Base-by-base conservation (phyloP, 495 filamentous ascomycete genomes). In the Penicillium waksmanii region DNA sequence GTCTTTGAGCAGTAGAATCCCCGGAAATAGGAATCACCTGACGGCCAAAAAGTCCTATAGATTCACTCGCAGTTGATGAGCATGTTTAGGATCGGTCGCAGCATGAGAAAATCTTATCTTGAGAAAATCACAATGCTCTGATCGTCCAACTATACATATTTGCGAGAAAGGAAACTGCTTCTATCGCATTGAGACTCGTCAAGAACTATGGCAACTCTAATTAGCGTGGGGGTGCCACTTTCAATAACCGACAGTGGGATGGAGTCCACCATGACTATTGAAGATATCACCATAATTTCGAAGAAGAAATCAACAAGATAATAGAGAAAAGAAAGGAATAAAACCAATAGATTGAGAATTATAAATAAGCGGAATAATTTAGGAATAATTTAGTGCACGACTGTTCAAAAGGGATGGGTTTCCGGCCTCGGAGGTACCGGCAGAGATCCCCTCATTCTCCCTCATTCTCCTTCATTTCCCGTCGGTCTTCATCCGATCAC, bases 171-270 rank as follows among this genome's bases (percentile, higher is more conserved):
- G 1, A 31, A 31, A 31, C 27, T 7, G 27, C 8, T 9, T 8
- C 6, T 31, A 31, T 31, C 27, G 0, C 8, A 31, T 31, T 9
- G 27, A 31, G 27, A 8, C 27, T 5, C 27, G 8, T 31, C 27
- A 31, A 31, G 27, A 5, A 31, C 5, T 1, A 31, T 31, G 6
- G 6, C 27, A 31, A 31, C 8, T 31, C 27, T 36, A 36, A 23
- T 18, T 35, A 53, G 50, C 50, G 50, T 53, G 50, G 50, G 50
- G 50, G 50, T 27, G 50, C 13, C 42, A 38, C n/a, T 21, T 46
- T 46, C 42, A 46, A 46, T 46, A 46, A 3, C 42, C 42, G 42
- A 46, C 42, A 5, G 36, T 38, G 36, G 36, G 36, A n/a, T 6
- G 27, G 1, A n/a, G 27, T 38, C 11, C 15, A 12, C 36, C 36